These are phyloP conservation scores for Meyerozyma athensensis DNA, from an alignment of 1,139 yeast genomes.

Conservation along the genomic window DNA sequence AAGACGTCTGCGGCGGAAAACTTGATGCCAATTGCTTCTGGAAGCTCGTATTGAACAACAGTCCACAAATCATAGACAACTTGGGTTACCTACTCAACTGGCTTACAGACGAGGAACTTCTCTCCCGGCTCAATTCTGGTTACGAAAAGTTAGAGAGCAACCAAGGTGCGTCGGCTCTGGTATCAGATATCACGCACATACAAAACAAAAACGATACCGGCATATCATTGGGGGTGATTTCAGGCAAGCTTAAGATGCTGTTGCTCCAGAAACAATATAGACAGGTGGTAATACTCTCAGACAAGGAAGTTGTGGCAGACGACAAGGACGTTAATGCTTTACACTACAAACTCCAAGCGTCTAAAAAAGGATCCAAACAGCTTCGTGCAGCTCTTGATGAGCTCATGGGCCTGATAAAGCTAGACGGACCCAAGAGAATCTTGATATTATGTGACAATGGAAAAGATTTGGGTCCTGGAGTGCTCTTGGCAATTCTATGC, in stretches of 20 bases:
- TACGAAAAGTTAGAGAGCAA: no score
- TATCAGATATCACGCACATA: conserved; percentile 11
- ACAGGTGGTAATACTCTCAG: conserved; percentile 24
- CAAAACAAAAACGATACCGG: conserved; percentile 20
- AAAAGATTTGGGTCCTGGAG: conserved; percentile 60
- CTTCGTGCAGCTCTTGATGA: conserved; percentile 42
- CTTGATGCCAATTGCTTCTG: conserved; percentile 58
- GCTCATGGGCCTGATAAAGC: conserved; percentile 19
- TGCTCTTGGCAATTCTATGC: conserved; percentile 50
- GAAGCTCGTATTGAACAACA: conserved; percentile 20
- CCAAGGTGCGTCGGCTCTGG: no score
- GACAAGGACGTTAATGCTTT: conserved; percentile 9
- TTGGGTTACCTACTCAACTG: conserved; percentile 32
- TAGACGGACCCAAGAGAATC: conserved; percentile 12
- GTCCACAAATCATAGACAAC: conserved; percentile 24
- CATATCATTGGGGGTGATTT: conserved; percentile 27
- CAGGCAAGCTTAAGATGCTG: conserved; percentile 8
- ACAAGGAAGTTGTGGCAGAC: conserved; percentile 14
- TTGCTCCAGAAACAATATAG: conserved; percentile 11
- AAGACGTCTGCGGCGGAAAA: conserved; percentile 29
- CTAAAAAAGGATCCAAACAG: conserved; percentile 61
- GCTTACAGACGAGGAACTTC: conserved; percentile 24
- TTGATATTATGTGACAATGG: conserved; percentile 62
- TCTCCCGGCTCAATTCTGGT: conserved; percentile 12
- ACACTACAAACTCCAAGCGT: conserved; percentile 31